These are phyloP conservation scores for Uncinocarpus reesii DNA, from an alignment of 2,329 filamentous ascomycete species.

Conservation along the genomic window DNA sequence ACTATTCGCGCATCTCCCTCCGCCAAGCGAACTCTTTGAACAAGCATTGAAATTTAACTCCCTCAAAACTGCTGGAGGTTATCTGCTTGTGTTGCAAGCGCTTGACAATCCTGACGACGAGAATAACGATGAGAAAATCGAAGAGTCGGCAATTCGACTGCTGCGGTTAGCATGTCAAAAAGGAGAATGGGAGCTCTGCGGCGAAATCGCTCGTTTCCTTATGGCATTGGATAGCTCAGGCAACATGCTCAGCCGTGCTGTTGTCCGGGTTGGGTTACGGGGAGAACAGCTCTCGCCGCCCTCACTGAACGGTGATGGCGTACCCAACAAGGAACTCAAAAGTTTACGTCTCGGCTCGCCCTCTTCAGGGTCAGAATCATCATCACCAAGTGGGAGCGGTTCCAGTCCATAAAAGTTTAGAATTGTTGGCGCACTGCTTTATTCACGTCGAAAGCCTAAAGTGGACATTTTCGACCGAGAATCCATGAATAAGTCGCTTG, in stretches of 20 bases:
- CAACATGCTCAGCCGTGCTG: constrained; percentile 52
- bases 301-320: background rate
- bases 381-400: background rate
- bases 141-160: constrained; percentile 59
- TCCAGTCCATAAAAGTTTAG: background rate
- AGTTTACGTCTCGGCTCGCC: background rate
- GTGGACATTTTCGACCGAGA: background rate
- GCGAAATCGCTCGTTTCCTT: constrained; percentile 86
- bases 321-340: background rate
- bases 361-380: background rate
- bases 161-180: constrained; percentile 71
- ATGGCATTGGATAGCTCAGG: constrained; percentile 85
- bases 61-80: constrained; percentile 90
- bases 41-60: constrained; percentile 75
- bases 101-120: constrained; percentile 45
- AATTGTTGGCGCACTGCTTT: no score
- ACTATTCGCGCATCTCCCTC: constrained; percentile 80
- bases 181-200: constrained; percentile 90
- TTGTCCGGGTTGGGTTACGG: constrained; percentile 30
- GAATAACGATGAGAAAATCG: constrained; percentile 41
- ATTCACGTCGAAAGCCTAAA: background rate
- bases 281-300: constrained; percentile 2
- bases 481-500: no score
- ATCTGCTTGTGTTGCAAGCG: constrained; percentile 87
- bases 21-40: constrained; percentile 85